phyloP scores from a whole-genome alignment of 2,329 filamentous ascomycete genomes.

The Rhinocladiella mackenziei region DNA sequence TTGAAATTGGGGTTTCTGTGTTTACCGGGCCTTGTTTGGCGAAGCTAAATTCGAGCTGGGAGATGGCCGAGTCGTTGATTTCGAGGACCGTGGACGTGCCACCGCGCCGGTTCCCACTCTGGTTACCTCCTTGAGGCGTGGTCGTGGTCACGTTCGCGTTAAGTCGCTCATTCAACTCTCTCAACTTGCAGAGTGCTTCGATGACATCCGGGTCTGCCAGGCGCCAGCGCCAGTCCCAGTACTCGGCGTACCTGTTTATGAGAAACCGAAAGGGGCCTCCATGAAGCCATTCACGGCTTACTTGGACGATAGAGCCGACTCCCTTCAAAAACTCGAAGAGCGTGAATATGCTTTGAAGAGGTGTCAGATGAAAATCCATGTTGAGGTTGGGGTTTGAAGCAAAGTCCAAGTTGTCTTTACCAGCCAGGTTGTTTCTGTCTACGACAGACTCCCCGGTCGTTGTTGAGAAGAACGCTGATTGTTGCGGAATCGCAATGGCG shows the following conservation, averaged over 20 bases:
- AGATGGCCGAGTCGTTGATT: constrained; percentile 6
- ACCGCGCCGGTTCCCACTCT: neutral
- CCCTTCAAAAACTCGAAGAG: constrained; percentile 7
- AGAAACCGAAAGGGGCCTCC: constrained; percentile 3
- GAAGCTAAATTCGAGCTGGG: constrained; percentile 3
- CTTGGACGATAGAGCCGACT: neutral
- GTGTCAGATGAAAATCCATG: neutral
- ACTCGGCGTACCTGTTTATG: constrained; percentile 4
- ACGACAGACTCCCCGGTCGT: neutral
- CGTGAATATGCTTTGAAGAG: constrained; percentile 8
- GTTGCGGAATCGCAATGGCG: constrained; percentile 7
- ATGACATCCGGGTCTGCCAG: constrained; percentile 3
- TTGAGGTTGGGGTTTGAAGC: neutral
- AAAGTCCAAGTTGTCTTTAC: neutral
- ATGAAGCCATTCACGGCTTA: constrained; percentile 1
- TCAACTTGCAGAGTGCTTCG: neutral
- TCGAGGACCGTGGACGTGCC: neutral
- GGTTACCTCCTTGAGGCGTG: neutral
- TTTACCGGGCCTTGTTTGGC: too few relatives aligned
- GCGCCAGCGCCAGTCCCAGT: neutral
- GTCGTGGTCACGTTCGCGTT: neutral
- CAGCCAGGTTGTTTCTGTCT: neutral
- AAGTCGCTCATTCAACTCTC: constrained; percentile 3
- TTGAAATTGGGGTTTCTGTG: neutral
- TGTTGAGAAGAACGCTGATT: neutral